These are phyloP conservation scores for Echinochloa phyllopogon DNA, from an alignment of 176 grass and related monocot genomes.

Conservation along the genomic window DNA sequence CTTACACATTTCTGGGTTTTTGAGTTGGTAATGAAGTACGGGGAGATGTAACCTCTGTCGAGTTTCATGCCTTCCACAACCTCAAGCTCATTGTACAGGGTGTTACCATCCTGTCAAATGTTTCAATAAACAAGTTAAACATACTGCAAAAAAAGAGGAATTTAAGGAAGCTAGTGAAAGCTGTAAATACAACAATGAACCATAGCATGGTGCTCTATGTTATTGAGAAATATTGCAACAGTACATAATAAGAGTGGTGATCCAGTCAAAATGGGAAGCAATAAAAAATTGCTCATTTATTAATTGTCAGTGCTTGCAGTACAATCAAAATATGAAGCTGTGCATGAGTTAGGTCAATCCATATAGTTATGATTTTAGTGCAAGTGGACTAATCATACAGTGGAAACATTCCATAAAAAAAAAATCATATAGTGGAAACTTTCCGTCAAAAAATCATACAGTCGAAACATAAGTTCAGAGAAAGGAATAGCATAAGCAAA, in stretches of 20 bases:
- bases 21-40: slow-evolving; percentile 90
- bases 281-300: not conserved
- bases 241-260: not conserved
- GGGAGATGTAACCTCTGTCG: slow-evolving; percentile 97
- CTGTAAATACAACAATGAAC: not conserved
- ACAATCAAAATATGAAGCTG: not conserved
- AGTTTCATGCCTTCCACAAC: slow-evolving; percentile 99
- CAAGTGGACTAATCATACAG: not conserved
- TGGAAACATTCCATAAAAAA: no score
- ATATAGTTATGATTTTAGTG: not conserved
- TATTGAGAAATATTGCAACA: not conserved
- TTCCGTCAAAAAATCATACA: not conserved
- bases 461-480: not conserved
- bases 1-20: slow-evolving; percentile 99
- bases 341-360: not conserved
- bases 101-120: slow-evolving; percentile 80
- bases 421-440: not conserved
- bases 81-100: slow-evolving; percentile 91
- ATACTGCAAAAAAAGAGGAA: slow-evolving; percentile 9
- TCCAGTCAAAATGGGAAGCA: not conserved
- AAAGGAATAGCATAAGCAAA: not conserved
- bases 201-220: not conserved
- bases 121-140: slow-evolving; percentile 22
- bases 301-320: not conserved
- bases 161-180: not conserved